A percentile compares a stretch with the other conserved stretches of the same genome.
phyloP scores from a whole-genome alignment of 805 yeast species.

The Blastobotrys parvus region DNA sequence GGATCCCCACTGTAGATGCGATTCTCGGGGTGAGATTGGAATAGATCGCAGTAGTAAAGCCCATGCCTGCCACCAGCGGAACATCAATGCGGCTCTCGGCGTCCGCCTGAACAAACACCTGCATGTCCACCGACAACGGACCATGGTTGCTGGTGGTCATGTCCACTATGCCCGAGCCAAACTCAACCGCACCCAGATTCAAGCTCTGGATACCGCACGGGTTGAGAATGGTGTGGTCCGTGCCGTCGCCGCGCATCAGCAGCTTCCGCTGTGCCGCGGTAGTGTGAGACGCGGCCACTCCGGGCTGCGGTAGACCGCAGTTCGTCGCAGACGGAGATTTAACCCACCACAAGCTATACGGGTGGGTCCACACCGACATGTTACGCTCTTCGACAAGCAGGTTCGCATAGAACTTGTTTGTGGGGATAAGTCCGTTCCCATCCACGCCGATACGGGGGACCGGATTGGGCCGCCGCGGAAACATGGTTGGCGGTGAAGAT shows the following conservation, averaged over 20 bases:
- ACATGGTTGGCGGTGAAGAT: background rate
- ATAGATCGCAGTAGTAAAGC: conserved; percentile 44
- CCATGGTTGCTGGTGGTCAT: conserved; percentile 1
- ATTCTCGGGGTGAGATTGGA: conserved; percentile 21
- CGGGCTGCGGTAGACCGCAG: no score
- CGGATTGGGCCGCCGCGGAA: conserved; percentile 3
- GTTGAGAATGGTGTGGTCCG: conserved; percentile 34
- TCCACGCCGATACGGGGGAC: conserved; percentile 1
- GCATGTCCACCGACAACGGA: no score
- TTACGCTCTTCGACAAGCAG: conserved; percentile 55
- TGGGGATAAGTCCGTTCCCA: conserved; percentile 22
- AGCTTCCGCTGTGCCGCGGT: conserved; percentile 42
- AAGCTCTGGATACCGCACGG: conserved; percentile 41
- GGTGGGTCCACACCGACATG: conserved; percentile 70
- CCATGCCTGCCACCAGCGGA: conserved; percentile 55
- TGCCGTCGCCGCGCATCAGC: background rate
- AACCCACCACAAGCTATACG: conserved; percentile 63
- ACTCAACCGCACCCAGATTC: conserved; percentile 29
- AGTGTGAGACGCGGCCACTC: conserved; percentile 54
- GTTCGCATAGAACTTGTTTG: conserved; percentile 72
- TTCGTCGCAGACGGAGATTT: conserved; percentile 24
- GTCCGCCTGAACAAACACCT: no score
- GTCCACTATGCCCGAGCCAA: conserved; percentile 1
- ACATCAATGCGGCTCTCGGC: background rate
- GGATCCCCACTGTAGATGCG: conserved; percentile 61